Base-by-base conservation (phyloP, 768 basidiomycete genomes). In the Boletus rubropictus region DNA sequence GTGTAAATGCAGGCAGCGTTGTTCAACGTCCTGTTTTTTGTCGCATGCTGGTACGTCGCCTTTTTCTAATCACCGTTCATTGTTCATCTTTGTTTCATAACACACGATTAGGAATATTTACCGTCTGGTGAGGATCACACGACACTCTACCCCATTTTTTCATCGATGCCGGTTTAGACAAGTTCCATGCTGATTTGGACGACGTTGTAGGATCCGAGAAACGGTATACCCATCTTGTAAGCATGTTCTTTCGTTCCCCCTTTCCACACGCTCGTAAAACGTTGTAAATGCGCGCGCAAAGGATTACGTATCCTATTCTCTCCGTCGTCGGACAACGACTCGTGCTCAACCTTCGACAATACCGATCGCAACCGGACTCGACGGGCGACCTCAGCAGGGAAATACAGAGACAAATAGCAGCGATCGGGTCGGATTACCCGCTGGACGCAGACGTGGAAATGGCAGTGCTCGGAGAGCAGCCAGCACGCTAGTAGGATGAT, bases 311-410 rank as follows among this genome's bases (percentile, higher is more conserved):
- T 14, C 50, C 55, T 1, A 11, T 58, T 6, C 11, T 59, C 8
- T 31, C 43, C 2, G 15, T 61, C 33, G 46, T 49, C 39, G 63
- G 46, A 41, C 64, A 49, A 48, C 65, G 53, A 38, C 61, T 55
- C 43, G 58, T 54, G 28, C 48, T 55, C 46, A 63, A 56, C 46
- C 54, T 56, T 14, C 48, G 44, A 11, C 22, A 32, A 51, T 52
- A 58, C 4, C 47, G 39, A 18, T 14, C 21, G 17, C 42, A 5
- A 1, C 39, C 38, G 0, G 42, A 55, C 25, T 33, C 47, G 32
- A 59, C 42, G 2, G 33, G 32, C 39, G 43, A 63, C 10, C 3
- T 62, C 18, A 59, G 42, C 25, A 39, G 21, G 3, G 41, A 55
- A 22, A 25, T 55, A 18, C 34, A 22, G 8, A 20, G 56, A 44